Evolutionary conservation across 495 filamentous ascomycete species (phyloP).

Genomic region (Bacidia rubella): DNA sequence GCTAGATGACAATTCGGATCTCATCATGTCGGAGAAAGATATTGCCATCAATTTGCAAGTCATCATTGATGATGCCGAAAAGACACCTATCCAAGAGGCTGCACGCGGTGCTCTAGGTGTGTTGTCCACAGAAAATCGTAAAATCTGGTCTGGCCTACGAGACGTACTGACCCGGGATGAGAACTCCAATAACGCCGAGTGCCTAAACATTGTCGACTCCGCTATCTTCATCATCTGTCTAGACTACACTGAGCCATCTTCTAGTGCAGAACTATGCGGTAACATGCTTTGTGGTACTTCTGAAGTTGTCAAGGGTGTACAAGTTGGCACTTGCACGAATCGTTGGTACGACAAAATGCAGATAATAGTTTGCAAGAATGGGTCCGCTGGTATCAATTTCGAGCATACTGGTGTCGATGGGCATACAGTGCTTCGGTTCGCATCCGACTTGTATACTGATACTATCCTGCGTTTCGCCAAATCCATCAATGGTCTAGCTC

Average conservation of each 20-base stretch:
- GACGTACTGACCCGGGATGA: slow-evolving; percentile 81
- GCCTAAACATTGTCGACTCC: slow-evolving; percentile 84
- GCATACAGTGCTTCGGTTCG: slow-evolving; percentile 91
- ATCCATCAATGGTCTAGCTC: slow-evolving; percentile 91
- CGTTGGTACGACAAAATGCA: slow-evolving; percentile 99
- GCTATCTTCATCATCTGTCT: slow-evolving; percentile 86
- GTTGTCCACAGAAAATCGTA: slow-evolving; percentile 89
- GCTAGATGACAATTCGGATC: slow-evolving; percentile 80
- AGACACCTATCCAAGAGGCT: slow-evolving; percentile 83
- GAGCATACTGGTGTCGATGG: slow-evolving; percentile 98
- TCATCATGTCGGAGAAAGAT: slow-evolving; percentile 97
- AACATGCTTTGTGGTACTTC: slow-evolving; percentile 98
- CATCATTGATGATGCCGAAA: slow-evolving; percentile 76
- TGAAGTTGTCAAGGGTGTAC: slow-evolving; percentile 80
- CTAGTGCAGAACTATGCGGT: slow-evolving; percentile 67
- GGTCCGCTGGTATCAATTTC: slow-evolving; percentile 95
- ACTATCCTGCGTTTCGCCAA: slow-evolving; percentile 93
- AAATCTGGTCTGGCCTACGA: slow-evolving; percentile 82
- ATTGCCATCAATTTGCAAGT: slow-evolving; percentile 84
- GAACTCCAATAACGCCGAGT: slow-evolving; percentile 87
- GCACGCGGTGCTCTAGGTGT: slow-evolving; percentile 90
- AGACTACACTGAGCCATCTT: slow-evolving; percentile 77
- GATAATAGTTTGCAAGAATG: slow-evolving; percentile 98
- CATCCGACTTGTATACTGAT: slow-evolving; percentile 93
- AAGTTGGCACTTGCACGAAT: slow-evolving; percentile 95